A percentile compares a stretch with the other conserved stretches of the same genome.
Evolutionary conservation across 495 filamentous ascomycete genomes (phyloP).

Genomic region (Letharia lupina): DNA sequence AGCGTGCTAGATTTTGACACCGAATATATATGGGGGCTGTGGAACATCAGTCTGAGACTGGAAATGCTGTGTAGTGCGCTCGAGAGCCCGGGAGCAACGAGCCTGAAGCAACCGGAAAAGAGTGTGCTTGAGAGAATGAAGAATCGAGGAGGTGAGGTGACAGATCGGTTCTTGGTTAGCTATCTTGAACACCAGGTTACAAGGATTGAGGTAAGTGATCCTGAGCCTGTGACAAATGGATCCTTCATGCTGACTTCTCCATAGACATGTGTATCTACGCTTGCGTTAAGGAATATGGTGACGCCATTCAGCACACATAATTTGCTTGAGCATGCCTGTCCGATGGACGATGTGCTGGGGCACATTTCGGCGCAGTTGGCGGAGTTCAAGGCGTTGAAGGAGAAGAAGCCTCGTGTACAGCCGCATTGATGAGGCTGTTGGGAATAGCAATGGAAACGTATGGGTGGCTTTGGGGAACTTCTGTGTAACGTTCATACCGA

Average conservation of each 20-base stretch:
- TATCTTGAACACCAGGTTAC: constrained; percentile 92
- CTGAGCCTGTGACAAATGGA: constrained; percentile 4
- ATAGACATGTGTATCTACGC: constrained; percentile 56
- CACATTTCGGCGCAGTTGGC: constrained; percentile 42
- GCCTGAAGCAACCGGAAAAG: constrained; percentile 65
- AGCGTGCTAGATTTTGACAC: constrained; percentile 62
- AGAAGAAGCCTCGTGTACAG: constrained; percentile 25
- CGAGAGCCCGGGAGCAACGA: constrained; percentile 50
- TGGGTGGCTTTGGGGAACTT: not conserved
- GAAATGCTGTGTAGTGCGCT: constrained; percentile 87
- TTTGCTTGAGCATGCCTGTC: constrained; percentile 43
- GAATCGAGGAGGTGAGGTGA: constrained; percentile 73
- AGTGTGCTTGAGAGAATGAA: constrained; percentile 77
- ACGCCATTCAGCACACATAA: constrained; percentile 41
- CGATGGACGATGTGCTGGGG: constrained; percentile 43
- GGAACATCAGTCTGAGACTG: constrained; percentile 79
- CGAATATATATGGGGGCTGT: constrained; percentile 77
- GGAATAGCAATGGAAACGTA: not conserved
- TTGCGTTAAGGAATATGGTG: constrained; percentile 58
- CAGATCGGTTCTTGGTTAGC: constrained; percentile 74
- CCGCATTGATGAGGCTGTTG: not conserved
- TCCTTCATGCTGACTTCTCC: constrained; percentile 18
- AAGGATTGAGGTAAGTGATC: constrained; percentile 74
- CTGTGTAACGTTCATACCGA: not conserved
- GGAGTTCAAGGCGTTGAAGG: constrained; percentile 44